A percentile compares a stretch with the other conserved stretches of the same genome.
phyloP scores from a whole-genome alignment of 2,329 filamentous ascomycete genomes.

The Allantophomopsis lycopodina region DNA sequence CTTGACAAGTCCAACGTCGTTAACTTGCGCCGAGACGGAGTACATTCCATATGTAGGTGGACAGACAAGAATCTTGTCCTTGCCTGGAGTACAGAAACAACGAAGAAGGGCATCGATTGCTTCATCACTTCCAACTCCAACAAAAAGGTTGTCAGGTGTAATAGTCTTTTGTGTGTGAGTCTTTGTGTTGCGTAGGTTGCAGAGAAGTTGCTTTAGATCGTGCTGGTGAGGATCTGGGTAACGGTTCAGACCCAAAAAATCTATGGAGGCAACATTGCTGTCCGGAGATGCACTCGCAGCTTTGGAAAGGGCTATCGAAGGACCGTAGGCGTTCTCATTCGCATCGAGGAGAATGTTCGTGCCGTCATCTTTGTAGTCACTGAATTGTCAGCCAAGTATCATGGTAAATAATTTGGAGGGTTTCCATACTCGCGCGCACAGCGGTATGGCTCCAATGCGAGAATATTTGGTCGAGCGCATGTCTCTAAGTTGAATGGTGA shows the following conservation, averaged over 20 bases:
- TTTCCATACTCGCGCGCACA: constrained; percentile 64
- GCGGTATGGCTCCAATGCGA: constrained; percentile 64
- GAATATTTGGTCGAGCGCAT: constrained; percentile 65
- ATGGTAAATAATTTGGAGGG: constrained; percentile 6
- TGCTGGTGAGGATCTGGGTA: constrained; percentile 95
- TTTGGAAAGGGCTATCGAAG: constrained; percentile 46
- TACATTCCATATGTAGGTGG: constrained; percentile 99
- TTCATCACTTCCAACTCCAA: constrained; percentile 93
- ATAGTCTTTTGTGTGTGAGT: constrained; percentile 62
- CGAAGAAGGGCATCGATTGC: constrained; percentile 89
- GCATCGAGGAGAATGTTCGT: constrained; percentile 93
- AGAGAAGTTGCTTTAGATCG: constrained; percentile 75
- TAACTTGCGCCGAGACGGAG: constrained; percentile 82
- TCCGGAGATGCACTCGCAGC: constrained; percentile 26
- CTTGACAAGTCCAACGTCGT: constrained; percentile 76
- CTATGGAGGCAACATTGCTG: constrained; percentile 41
- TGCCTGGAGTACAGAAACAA: constrained; percentile 79
- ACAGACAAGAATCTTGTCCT: constrained; percentile 85
- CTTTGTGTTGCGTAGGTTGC: constrained; percentile 75
- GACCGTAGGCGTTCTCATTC: constrained; percentile 94
- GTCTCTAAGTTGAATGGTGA: constrained; percentile 59
- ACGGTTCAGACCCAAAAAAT: constrained; percentile 74
- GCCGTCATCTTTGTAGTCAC: constrained; percentile 98
- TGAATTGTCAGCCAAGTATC: constrained; percentile 21
- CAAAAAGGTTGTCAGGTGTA: constrained; percentile 74